phyloP scores from a whole-genome alignment of 225 moss, liverwort and hornwort genomes.

The Rhytidiadelphus loreus region DNA sequence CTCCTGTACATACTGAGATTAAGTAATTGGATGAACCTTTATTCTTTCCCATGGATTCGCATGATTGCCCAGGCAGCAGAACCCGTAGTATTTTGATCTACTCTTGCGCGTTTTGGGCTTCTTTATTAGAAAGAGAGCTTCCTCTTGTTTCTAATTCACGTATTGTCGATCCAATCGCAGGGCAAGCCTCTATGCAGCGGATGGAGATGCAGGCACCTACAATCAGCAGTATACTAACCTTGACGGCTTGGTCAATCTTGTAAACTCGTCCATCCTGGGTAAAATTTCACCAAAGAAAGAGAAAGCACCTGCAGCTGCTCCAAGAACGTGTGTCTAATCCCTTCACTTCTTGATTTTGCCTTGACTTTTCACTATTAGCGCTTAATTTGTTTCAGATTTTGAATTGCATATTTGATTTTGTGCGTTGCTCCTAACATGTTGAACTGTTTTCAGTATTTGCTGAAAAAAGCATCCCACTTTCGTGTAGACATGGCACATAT shows the following conservation, averaged over 20 bases:
- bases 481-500: not conserved
- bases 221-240: slow-evolving; percentile 69
- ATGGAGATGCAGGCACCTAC: slow-evolving; percentile 51
- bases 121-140: not conserved
- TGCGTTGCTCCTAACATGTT: not conserved
- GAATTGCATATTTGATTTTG: not conserved
- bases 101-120: not conserved
- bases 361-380: not conserved
- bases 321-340: slow-evolving; percentile 22
- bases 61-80: not conserved
- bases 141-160: not conserved
- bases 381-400: not conserved
- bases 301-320: slow-evolving; percentile 15
- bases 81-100: not conserved
- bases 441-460: not conserved
- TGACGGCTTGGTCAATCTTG: slow-evolving; percentile 57
- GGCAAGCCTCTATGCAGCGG: slow-evolving; percentile 55
- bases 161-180: slow-evolving; percentile 15
- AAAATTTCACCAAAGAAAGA: slow-evolving; percentile 42
- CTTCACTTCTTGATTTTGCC: not conserved
- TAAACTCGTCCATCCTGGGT: slow-evolving; percentile 50
- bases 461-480: not conserved
- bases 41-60: not conserved
- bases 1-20: slow-evolving; percentile 63
- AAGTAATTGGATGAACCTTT: slow-evolving; percentile 36